Percentiles rank a stretch among this genome's conserved stretches.
Conservation (phyloP, 2,329 filamentous ascomycete species). For the Calycina herbarum region DNA sequence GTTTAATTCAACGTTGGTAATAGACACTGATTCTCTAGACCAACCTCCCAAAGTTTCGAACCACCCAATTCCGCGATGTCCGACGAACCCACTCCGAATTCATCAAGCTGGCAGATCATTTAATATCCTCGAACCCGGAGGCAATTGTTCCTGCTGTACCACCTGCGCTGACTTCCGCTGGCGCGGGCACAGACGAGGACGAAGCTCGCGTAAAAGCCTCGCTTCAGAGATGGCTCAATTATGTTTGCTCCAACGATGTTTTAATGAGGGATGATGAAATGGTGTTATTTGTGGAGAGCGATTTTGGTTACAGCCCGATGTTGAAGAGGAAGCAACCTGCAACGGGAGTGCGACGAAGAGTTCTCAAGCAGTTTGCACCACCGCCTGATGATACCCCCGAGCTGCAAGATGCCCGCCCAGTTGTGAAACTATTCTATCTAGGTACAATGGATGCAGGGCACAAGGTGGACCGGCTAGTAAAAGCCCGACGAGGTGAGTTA, state of each 20-base stretch:
- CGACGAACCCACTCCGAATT: conserved; percentile 95
- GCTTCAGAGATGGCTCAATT: conserved; percentile 94
- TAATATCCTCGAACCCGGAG: conserved; percentile 97
- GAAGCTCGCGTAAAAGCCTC: conserved; percentile 84
- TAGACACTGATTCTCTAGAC: conserved; percentile 59
- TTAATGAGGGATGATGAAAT: conserved; percentile 96
- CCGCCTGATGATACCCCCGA: conserved; percentile 97
- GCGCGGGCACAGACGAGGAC: conserved; percentile 94
- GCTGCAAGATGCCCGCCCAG: conserved; percentile 81
- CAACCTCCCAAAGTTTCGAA: conserved; percentile 96
- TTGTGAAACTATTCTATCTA: conserved; percentile 94
- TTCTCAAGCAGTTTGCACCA: conserved; percentile 97
- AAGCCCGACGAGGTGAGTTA: conserved; percentile 76
- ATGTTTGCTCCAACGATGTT: conserved; percentile 86
- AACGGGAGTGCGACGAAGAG: conserved; percentile 90
- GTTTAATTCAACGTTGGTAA: conserved; percentile 3
- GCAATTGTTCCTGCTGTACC: conserved; percentile 92
- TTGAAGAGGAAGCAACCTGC: conserved; percentile 95
- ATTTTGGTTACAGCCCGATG: conserved; percentile 96
- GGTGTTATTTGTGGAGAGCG: conserved; percentile 97
- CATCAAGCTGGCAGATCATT: conserved; percentile 89
- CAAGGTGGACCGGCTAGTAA: conserved; percentile 93
- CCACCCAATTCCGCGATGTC: conserved; percentile 97
- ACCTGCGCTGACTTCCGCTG: conserved; percentile 89
- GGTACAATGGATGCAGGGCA: conserved; percentile 96